phyloP scores from a whole-genome alignment of 75 land plant genomes.

The Adiantum capillusveneris region DNA sequence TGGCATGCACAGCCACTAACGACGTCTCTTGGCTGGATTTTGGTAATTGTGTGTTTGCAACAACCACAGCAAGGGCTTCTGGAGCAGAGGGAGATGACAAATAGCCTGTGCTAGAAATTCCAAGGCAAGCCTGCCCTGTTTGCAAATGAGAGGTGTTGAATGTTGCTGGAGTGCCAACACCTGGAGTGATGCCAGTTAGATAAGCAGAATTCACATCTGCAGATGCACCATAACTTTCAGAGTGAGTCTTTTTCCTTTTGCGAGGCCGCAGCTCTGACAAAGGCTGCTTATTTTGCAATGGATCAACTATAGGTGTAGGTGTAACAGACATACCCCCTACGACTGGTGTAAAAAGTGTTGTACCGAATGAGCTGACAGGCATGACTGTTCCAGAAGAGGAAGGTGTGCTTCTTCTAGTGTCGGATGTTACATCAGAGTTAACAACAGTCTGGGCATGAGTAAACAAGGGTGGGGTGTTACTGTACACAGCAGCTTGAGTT shows the following conservation, averaged over 20 bases:
- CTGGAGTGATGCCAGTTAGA: background rate
- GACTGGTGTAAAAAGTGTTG: slow-evolving; percentile 16
- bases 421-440: slow-evolving; percentile 25
- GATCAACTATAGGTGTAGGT: slow-evolving; percentile 12
- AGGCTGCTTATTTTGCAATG: slow-evolving; percentile 17
- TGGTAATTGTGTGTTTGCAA: background rate
- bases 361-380: slow-evolving; percentile 14
- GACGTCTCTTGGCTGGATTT: background rate
- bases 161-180: background rate
- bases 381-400: slow-evolving; percentile 18
- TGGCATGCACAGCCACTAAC: slow-evolving; percentile 8
- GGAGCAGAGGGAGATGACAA: background rate
- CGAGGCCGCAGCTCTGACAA: slow-evolving; percentile 38
- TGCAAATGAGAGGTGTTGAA: background rate
- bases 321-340: slow-evolving; percentile 8
- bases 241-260: slow-evolving; percentile 43
- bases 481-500: slow-evolving; percentile 20
- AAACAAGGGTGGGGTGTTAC: slow-evolving; percentile 18
- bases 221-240: slow-evolving; percentile 9
- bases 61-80: slow-evolving; percentile 12
- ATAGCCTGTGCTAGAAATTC: background rate
- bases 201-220: background rate
- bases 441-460: slow-evolving; percentile 7
- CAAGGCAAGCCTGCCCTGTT: background rate
- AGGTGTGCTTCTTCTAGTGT: slow-evolving; percentile 17